Evolutionary conservation across 495 filamentous ascomycete species (phyloP), one percentile per base, ranked within the genome.

Genomic region (Apiosordaria backusii): DNA sequence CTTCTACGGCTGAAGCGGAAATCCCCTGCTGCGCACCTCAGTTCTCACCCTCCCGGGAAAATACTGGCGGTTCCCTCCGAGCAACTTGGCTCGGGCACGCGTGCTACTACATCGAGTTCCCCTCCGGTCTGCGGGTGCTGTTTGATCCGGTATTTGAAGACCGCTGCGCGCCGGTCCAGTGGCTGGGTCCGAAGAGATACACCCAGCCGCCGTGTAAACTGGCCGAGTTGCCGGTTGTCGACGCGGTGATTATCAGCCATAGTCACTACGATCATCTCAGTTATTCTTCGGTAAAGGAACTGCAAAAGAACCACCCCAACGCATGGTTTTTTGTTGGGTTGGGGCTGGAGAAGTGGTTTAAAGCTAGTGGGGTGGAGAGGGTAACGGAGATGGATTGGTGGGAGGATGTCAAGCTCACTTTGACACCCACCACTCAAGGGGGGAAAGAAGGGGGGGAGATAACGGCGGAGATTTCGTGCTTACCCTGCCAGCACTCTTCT

Each of bases 61-160:
- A 76, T 24, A 86, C 88, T 73, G 52, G 81, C 77, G 24, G 50
- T 2, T 18, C 66, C 15, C 86, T 99, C 7, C 89, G 94, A 21
- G 93, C 94, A 50, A 99, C 95, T 35, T 99, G 95, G 95, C 86
- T 99, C 4, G 95, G 95, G 10, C 95, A 99, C 77, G 93, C 95
- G 1, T 97, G 92, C 78, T 97, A 92, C 76, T 92, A 90, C 73
- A 88, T 96, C 62, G 95, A 97, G 74, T 97, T 96, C 71, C 94
- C 95, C 18, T 79, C 83, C 62, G 95, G 95, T 0, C 80, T 99
- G 22, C 88, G 94, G 50, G 92, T 96, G 2, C 84, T 99, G 13
- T 97, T 97, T 75, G 95, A 99, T 75, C 95, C 95, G 1, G 94
- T 99, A 18, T 97, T 99, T 66, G 92, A 93, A 68, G 85, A 90